Evolutionary conservation across 2,329 filamentous ascomycete genomes (phyloP), one percentile per base, ranked within the genome.

Genomic region (Fusarium camptoceras): DNA sequence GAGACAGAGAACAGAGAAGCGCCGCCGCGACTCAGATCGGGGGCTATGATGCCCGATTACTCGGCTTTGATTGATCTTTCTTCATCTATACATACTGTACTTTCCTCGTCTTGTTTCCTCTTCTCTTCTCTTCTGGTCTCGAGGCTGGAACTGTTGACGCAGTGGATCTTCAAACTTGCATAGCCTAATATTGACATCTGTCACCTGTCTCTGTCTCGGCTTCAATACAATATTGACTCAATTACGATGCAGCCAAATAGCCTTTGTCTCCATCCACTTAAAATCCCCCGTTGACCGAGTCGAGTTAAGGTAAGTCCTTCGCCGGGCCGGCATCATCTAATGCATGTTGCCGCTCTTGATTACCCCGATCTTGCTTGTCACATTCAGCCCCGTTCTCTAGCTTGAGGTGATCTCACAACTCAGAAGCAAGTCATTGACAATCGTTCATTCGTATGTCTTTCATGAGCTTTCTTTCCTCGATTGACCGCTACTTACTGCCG

Each of bases 401-500:
- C 39, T 37, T 64, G 41, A 43, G 41, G 25, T 41, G 22, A 70
- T 55, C 61, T 55, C 28, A 42, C n/a, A 31, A n/a, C 16, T 55
- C 18, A 20, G 44, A 39, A 27, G 66, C 53, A 28, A 30, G 68
- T 39, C 39, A 43, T 43, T 22, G 30, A 22, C 16, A 27, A 24
- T 50, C 43, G 24, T 28, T 46, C 34, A 37, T 28, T 46, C 41
- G 20, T 50, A 18, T 42, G 34, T 25, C 44, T 47, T 43, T 51
- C 46, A 54, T 59, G 39, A 50, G 20, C 54, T 39, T 58, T 48
- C 47, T 70, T 59, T 55, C 59, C 39, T 53, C 27, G 50, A 71
- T 73, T 74, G 73, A 59, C 58, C 66, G 47, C 63, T 68, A 51
- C 60, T 62, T 69, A 47, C 47, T 49, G 48, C 28, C 34, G 59